Conservation (phyloP, 352 stramenopile species). For the Thalassiosira exigua region DNA sequence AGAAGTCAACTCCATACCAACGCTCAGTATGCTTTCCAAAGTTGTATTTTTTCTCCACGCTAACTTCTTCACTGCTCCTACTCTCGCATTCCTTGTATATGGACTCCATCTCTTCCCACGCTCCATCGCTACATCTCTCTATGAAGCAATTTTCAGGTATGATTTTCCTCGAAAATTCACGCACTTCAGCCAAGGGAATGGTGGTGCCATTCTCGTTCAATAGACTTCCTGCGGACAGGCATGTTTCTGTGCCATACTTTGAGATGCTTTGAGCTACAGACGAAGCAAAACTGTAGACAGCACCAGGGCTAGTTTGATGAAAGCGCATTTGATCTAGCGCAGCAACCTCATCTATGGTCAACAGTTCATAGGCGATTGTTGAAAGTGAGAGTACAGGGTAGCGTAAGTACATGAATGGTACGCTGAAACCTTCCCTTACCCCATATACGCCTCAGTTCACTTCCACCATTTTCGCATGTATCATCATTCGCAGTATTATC, state of each 20-base stretch:
- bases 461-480: slow-evolving; percentile 7
- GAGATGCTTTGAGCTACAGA: slow-evolving; percentile 63
- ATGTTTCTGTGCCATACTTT: slow-evolving; percentile 69
- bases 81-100: too few relatives aligned
- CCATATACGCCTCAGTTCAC: slow-evolving; percentile 66
- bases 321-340: slow-evolving; percentile 72
- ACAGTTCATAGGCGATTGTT: too few relatives aligned
- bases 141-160: slow-evolving; percentile 76
- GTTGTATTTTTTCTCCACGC: slow-evolving; percentile 3
- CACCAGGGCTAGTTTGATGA: slow-evolving; percentile 70
- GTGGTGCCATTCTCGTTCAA: slow-evolving; percentile 69
- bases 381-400: too few relatives aligned
- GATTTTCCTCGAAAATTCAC: slow-evolving; percentile 53
- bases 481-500: slow-evolving; percentile 7
- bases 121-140: slow-evolving; percentile 74
- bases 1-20: slow-evolving; percentile 84
- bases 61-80: slow-evolving; percentile 21
- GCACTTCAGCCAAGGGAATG: slow-evolving; percentile 59
- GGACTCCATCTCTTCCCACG: slow-evolving; percentile 66
- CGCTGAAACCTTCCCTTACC: too few relatives aligned
- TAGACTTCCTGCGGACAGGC: slow-evolving; percentile 69
- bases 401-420: too few relatives aligned
- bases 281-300: slow-evolving; percentile 72
- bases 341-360: slow-evolving; percentile 63
- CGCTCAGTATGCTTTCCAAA: slow-evolving; percentile 73